phyloP scores from a whole-genome alignment of 441 rosid species.

The Syzygium malaccense region DNA sequence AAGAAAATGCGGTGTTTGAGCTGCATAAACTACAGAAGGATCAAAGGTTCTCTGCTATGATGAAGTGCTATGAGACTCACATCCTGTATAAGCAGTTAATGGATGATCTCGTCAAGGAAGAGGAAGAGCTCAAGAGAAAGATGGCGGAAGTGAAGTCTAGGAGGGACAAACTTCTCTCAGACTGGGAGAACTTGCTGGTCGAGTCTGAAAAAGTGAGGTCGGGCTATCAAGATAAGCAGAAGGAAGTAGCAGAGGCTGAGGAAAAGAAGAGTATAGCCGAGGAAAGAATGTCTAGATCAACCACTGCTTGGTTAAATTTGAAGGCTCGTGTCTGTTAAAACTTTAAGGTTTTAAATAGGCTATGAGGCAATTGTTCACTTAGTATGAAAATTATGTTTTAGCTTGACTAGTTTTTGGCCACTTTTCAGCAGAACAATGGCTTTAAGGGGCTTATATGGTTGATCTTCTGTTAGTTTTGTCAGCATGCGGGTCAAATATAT shows the following conservation, averaged over 20 bases:
- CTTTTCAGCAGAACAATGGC: neutral
- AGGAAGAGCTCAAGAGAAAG: neutral
- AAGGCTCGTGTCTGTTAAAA: too few relatives aligned
- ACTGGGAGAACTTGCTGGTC: neutral
- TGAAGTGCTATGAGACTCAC: neutral
- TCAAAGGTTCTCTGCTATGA: neutral
- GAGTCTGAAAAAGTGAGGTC: neutral
- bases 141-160: neutral
- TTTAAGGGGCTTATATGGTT: neutral
- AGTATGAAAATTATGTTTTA: neutral
- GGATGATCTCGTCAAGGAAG: neutral
- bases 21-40: neutral
- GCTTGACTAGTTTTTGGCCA: neutral
- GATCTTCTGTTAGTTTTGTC: neutral
- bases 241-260: neutral
- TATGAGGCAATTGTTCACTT: neutral
- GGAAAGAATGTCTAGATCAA: neutral
- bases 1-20: neutral
- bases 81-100: neutral
- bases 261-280: neutral
- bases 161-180: neutral
- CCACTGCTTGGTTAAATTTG: too few relatives aligned
- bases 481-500: neutral
- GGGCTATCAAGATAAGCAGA: neutral
- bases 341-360: neutral